Percentiles rank a stretch among this genome's conserved stretches.
These are phyloP conservation scores for Thielaviopsis musarum DNA, from an alignment of 2,329 filamentous ascomycete species.

Conservation along the genomic window DNA sequence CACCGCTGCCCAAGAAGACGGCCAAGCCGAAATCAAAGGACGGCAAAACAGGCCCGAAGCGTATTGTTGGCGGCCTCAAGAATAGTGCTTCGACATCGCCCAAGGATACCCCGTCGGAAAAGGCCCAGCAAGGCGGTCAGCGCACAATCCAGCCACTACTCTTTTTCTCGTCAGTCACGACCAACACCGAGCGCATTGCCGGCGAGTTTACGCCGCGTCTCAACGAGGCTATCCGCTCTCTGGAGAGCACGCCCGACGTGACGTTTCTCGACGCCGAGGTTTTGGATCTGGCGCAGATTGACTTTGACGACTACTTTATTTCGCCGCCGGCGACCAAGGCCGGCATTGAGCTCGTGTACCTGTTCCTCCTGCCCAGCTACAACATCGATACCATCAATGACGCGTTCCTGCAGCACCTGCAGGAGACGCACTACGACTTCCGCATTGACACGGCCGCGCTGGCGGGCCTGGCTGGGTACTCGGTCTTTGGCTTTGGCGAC, in stretches of 20 bases:
- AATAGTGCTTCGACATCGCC: conserved; percentile 14
- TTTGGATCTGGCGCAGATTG: conserved; percentile 67
- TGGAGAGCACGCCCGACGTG: conserved; percentile 19
- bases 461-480: conserved; percentile 62
- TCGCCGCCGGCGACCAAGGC: conserved; percentile 45
- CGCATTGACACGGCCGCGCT: conserved; percentile 81
- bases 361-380: conserved; percentile 76
- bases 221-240: conserved; percentile 31
- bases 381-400: conserved; percentile 89
- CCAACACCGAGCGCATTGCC: conserved; percentile 61
- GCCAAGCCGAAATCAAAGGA: conserved; percentile 15
- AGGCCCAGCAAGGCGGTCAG: conserved; percentile 16
- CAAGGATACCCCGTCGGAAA: conserved; percentile 8
- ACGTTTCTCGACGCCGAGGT: conserved; percentile 42
- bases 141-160: conserved; percentile 53
- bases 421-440: conserved; percentile 93
- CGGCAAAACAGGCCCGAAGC: conserved; percentile 21
- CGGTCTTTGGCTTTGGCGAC: conserved; percentile 88
- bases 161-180: conserved; percentile 83
- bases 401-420: conserved; percentile 69
- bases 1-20: conserved; percentile 17
- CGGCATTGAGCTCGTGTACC: conserved; percentile 56
- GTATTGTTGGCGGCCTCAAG: conserved; percentile 30
- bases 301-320: conserved; percentile 88
- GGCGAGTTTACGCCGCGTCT: conserved; percentile 43